Evolutionary conservation across 495 filamentous ascomycete species (phyloP).

Genomic region (Elasticomyces elasticus): DNA sequence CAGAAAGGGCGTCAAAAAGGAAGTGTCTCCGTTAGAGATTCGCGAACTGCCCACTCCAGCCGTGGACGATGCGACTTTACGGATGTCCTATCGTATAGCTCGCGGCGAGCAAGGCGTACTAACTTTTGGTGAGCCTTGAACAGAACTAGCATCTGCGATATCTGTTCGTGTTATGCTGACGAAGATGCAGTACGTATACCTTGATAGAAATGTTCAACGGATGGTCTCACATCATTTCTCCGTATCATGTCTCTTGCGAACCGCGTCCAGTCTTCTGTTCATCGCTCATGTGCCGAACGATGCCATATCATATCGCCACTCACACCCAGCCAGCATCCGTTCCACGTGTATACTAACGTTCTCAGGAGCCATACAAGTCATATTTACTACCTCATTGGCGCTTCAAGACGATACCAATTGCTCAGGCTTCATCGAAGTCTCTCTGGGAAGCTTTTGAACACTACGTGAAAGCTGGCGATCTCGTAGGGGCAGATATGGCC

Average conservation of each 20-base stretch:
- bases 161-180: too few species aligned
- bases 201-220: too few species aligned
- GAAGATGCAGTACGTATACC: too few species aligned
- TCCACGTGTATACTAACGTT: too few species aligned
- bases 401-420: constrained; percentile 39
- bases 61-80: constrained; percentile 19
- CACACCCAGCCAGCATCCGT: too few species aligned
- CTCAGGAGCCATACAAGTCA: constrained; percentile 49
- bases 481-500: constrained; percentile 46
- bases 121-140: too few species aligned
- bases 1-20: neutral
- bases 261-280: too few species aligned
- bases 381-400: constrained; percentile 41
- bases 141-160: too few species aligned
- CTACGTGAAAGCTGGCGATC: constrained; percentile 37
- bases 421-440: constrained; percentile 29
- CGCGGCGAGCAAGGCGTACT: constrained; percentile 46
- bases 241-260: too few species aligned
- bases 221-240: too few species aligned
- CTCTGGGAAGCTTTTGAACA: constrained; percentile 35
- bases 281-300: too few species aligned
- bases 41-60: constrained; percentile 12
- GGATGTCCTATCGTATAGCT: constrained; percentile 42
- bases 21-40: neutral
- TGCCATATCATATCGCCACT: too few species aligned